phyloP scores from a whole-genome alignment of 306 rosid species.

The Acacia acuminata region DNA sequence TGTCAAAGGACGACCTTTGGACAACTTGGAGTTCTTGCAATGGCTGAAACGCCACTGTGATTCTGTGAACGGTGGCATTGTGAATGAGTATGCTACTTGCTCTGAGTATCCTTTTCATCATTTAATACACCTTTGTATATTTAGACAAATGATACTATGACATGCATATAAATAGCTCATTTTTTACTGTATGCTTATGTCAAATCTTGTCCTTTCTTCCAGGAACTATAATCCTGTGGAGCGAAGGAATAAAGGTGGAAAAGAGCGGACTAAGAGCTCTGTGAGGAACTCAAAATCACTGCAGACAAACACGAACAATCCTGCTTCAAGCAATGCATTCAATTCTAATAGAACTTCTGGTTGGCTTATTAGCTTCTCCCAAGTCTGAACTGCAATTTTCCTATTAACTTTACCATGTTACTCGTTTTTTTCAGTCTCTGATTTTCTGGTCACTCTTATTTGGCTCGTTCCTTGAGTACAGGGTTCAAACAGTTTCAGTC shows the following conservation, averaged over 20 bases:
- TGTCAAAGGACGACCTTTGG: constrained; percentile 95
- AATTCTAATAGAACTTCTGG: constrained; percentile 34
- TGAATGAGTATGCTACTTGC: constrained; percentile 57
- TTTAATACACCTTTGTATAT: constrained; percentile 10
- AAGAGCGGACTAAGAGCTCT: constrained; percentile 60
- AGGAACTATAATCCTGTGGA: constrained; percentile 96
- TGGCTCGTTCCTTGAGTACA: constrained; percentile 38
- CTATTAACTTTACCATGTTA: background rate
- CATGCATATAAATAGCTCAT: background rate
- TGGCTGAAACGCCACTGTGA: constrained; percentile 98
- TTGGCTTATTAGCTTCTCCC: constrained; percentile 26
- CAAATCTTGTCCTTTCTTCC: constrained; percentile 5
- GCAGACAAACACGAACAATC: constrained; percentile 34
- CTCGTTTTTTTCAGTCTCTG: background rate
- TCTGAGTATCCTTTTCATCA: constrained; percentile 13
- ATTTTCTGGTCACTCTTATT: constrained; percentile 7
- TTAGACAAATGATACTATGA: background rate
- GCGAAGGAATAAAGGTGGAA: constrained; percentile 83
- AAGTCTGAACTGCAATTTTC: constrained; percentile 39
- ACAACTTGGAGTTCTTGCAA: constrained; percentile 94
- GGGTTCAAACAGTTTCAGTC: constrained; percentile 68
- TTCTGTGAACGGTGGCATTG: constrained; percentile 92
- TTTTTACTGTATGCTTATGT: constrained; percentile 5
- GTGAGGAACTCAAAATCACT: constrained; percentile 74
- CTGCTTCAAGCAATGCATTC: constrained; percentile 37